These are phyloP conservation scores for Dactylonectria macrodidyma DNA, from an alignment of 2,329 filamentous ascomycete species.

Conservation along the genomic window DNA sequence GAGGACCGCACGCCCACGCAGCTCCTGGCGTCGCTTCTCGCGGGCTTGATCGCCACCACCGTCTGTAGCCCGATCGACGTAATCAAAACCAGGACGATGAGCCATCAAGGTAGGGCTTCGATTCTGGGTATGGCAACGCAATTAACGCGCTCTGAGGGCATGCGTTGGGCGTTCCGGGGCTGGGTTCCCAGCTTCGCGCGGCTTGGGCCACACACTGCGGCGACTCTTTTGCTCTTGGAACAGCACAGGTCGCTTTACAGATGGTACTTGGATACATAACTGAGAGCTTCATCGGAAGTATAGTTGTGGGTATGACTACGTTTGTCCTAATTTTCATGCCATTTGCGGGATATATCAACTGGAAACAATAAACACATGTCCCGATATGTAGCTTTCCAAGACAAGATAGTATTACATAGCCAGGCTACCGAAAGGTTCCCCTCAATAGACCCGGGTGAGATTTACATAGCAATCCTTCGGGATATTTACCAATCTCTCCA, in stretches of 20 bases:
- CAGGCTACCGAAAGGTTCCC: not conserved
- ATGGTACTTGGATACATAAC: not conserved
- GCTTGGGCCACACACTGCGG: constrained; percentile 29
- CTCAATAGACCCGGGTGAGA: constrained; percentile 27
- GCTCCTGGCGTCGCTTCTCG: constrained; percentile 28
- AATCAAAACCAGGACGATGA: constrained; percentile 31
- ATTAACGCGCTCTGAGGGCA: constrained; percentile 26
- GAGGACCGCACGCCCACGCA: constrained; percentile 20
- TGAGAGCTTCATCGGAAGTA: not conserved
- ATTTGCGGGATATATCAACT: not conserved
- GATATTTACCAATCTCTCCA: constrained; percentile 45
- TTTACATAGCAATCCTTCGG: constrained; percentile 49
- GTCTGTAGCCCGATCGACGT: constrained; percentile 34
- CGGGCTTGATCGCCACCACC: constrained; percentile 33
- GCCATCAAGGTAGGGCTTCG: constrained; percentile 10
- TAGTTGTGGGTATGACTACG: too few relatives aligned
- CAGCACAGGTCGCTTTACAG: constrained; percentile 27
- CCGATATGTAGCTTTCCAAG: constrained; percentile 4
- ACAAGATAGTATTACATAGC: not conserved
- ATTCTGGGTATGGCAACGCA: constrained; percentile 15
- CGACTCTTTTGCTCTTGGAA: constrained; percentile 29
- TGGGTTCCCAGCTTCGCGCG: constrained; percentile 33
- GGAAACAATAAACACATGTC: not conserved
- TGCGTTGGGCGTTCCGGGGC: constrained; percentile 31
- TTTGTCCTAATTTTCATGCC: constrained; percentile 8